phyloP scores from a whole-genome alignment of 768 basidiomycete species.

The Termitomyces sp. region DNA sequence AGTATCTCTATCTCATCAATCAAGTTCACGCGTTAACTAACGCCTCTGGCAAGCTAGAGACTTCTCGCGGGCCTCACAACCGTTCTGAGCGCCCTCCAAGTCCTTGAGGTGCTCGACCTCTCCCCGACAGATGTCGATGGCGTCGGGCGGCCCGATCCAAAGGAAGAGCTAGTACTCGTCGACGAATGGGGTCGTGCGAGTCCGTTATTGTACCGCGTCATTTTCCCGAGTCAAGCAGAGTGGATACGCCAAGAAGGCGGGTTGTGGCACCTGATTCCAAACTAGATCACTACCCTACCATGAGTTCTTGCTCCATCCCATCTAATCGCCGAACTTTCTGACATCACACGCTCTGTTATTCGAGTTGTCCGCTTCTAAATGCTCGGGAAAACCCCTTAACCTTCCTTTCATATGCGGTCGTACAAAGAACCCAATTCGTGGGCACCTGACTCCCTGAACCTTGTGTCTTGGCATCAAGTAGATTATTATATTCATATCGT shows the following conservation, averaged over 20 bases:
- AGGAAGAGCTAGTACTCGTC: conserved; percentile 49
- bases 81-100: conserved; percentile 44
- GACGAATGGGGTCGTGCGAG: conserved; percentile 50
- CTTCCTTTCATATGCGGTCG: not conserved
- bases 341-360: not conserved
- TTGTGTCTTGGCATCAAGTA: not conserved
- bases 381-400: not conserved
- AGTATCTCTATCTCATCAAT: conserved; percentile 24
- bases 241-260: conserved; percentile 35
- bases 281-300: not conserved
- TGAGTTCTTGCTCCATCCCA: not conserved
- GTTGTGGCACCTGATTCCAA: conserved; percentile 23
- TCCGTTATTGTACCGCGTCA: conserved; percentile 43
- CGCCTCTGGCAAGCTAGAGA: conserved; percentile 30
- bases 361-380: not conserved
- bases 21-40: not conserved
- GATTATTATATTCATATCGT: not conserved
- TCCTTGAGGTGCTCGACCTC: conserved; percentile 49
- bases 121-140: conserved; percentile 52
- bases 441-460: not conserved
- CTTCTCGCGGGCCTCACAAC: conserved; percentile 55
- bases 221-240: conserved; percentile 52
- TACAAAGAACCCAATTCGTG: not conserved
- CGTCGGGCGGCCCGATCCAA: conserved; percentile 31
- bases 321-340: not conserved